Evolutionary conservation across 1,284 basidiomycete species (phyloP).

Genomic region (Chondrostereum purpureum): DNA sequence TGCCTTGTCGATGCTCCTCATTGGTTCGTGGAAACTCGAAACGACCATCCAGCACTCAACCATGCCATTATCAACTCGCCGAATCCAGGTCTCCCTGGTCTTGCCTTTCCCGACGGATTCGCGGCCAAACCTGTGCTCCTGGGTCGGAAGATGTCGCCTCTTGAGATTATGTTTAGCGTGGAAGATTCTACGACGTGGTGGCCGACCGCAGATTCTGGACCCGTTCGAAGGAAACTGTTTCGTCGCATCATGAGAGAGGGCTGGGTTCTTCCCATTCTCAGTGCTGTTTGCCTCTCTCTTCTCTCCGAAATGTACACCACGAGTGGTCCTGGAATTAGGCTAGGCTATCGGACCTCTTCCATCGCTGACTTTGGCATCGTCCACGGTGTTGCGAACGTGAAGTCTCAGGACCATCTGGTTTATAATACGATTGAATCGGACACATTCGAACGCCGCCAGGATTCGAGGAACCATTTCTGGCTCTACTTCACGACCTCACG

Average conservation of each 20-base stretch:
- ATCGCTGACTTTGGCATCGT: constrained; percentile 39
- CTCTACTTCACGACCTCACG: constrained; percentile 37
- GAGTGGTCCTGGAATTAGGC: constrained; percentile 21
- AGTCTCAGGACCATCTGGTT: constrained; percentile 26
- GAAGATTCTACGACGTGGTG: constrained; percentile 20
- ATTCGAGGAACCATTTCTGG: constrained; percentile 40
- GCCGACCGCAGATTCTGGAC: constrained; percentile 18
- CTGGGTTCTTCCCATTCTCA: constrained; percentile 25
- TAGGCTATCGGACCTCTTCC: constrained; percentile 29
- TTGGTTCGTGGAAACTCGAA: constrained; percentile 7
- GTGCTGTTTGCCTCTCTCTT: constrained; percentile 25
- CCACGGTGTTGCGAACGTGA: constrained; percentile 26
- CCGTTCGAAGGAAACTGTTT: constrained; percentile 24
- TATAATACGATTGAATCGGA: constrained; percentile 21
- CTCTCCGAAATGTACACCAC: constrained; percentile 36
- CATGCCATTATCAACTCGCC: constrained; percentile 30
- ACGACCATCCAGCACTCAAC: constrained; percentile 26
- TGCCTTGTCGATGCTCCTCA: constrained; percentile 22
- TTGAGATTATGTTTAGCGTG: background rate
- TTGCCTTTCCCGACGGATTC: constrained; percentile 24
- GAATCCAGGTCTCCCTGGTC: constrained; percentile 20
- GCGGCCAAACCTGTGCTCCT: constrained; percentile 27
- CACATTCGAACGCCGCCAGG: constrained; percentile 23
- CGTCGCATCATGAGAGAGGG: constrained; percentile 29
- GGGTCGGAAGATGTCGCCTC: constrained; percentile 24